Percentiles rank a stretch among this genome's conserved stretches.
Conservation (phyloP, 129 eudicot species). For the Artemisia annua region DNA sequence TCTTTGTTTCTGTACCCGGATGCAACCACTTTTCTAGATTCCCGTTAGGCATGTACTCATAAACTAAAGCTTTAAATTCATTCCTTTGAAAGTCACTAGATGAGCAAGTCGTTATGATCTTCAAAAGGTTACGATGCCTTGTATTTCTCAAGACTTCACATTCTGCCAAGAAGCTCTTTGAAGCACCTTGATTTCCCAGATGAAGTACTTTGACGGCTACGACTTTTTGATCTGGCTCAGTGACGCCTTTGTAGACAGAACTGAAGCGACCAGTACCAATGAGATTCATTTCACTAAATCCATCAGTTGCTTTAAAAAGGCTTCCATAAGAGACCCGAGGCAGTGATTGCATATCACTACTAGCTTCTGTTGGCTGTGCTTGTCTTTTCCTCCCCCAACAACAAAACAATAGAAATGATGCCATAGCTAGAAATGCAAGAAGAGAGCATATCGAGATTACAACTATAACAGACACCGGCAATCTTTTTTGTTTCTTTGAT, state of each 20-base stretch:
- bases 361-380: conserved; percentile 8
- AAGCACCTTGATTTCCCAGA: conserved; percentile 37
- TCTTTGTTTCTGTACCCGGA: conserved; percentile 25
- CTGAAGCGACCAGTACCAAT: conserved; percentile 36
- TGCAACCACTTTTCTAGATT: conserved; percentile 41
- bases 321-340: conserved; percentile 39
- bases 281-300: conserved; percentile 26
- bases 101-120: conserved; percentile 37
- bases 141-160: conserved; percentile 41
- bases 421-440: conserved; percentile 12
- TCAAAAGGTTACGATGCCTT: conserved; percentile 42
- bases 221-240: conserved; percentile 22
- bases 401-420: conserved; percentile 15
- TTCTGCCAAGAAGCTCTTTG: conserved; percentile 32
- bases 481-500: conserved; percentile 26
- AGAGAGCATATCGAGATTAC: conserved; percentile 19
- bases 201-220: conserved; percentile 40
- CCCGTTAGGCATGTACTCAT: conserved; percentile 43
- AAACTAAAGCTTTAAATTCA: conserved; percentile 40
- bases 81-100: conserved; percentile 39
- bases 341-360: conserved; percentile 4
- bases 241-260: conserved; percentile 31
- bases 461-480: conserved; percentile 11
- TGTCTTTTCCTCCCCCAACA: conserved; percentile 23
- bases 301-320: conserved; percentile 37